Evolutionary conservation across 176 grass and related monocot species (phyloP), one percentile per base, ranked within the genome.

Genomic region (Musa itinerans): DNA sequence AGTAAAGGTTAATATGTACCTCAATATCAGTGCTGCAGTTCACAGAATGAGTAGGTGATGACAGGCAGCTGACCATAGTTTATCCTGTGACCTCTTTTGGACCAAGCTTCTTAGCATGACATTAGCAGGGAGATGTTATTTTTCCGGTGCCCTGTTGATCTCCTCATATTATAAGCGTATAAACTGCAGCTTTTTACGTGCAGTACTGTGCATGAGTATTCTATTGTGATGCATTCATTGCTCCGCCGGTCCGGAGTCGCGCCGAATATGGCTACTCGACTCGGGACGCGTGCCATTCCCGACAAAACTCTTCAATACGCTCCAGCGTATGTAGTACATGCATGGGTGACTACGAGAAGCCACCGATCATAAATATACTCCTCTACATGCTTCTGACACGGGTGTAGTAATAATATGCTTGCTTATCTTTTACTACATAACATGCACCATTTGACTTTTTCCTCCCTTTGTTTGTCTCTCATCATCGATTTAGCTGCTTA

Each of bases 21-120:
- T 70, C 68, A 70, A 50, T 11, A 51, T 70, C 68, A 70, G 68
- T 70, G 68, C 50, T 21, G 43, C 68, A 70, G 68, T 70, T 70
- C 68, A 50, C 68, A 50, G 68, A 70, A 70, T 70, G 68, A 70
- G 26, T 26, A 65, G 63, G 63, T 19, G 19, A 63, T 2, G 63
- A 65, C 6, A 23, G 26, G 11, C 12, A 23, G 63, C 63, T 65
- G 14, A 43, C 34, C 34, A 6, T 43, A 43, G 34, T 43, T 43
- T 43, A 43, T 43, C 34, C 34, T 43, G 34, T 43, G 34, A 43
- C 34, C 34, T 43, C 34, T 6, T 43, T 43, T 43, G 34, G 34
- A 43, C 34, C 4, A 43, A 43, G 34, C 34, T 43, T 43, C 6
- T 43, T 43, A 43, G 34, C 34, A 5, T 43, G 6, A 43, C 4